Conservation (phyloP, 331 rosid genomes). For the Saraca asoca region DNA sequence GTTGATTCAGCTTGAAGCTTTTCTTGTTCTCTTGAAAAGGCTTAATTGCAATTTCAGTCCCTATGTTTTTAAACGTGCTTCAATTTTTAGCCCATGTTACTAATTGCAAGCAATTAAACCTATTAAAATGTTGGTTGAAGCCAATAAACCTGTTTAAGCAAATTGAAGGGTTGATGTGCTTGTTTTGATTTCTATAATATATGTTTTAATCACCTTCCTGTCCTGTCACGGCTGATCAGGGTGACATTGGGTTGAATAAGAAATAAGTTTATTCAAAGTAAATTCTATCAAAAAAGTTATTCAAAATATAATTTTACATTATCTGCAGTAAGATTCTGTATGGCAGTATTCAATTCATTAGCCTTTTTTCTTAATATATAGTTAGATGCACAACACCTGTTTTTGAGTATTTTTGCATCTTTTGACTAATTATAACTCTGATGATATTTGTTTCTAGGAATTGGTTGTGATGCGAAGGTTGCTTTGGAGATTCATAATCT, state of each 20-base stretch:
- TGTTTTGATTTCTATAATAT: conserved; percentile 19
- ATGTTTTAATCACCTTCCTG: conserved; percentile 22
- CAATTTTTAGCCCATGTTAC: too few relatives aligned
- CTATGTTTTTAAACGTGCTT: too few relatives aligned
- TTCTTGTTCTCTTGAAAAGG: too few relatives aligned
- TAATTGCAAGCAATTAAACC: too few relatives aligned
- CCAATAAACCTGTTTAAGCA: neutral
- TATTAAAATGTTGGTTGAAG: too few relatives aligned
- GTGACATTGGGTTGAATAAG: conserved; percentile 8
- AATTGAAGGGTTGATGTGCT: conserved; percentile 17
- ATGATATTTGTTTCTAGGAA: conserved; percentile 56
- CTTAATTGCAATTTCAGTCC: too few relatives aligned
- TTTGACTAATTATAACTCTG: conserved; percentile 28
- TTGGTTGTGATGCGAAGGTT: conserved; percentile 99
- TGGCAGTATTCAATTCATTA: neutral
- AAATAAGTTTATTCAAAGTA: too few relatives aligned
- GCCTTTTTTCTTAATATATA: conserved; percentile 5
- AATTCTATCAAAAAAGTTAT: too few relatives aligned
- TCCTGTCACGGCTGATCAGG: conserved; percentile 29
- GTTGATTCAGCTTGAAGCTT: conserved; percentile 2
- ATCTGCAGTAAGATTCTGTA: too few relatives aligned
- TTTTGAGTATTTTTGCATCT: conserved; percentile 27
- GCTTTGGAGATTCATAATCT: conserved; percentile 97
- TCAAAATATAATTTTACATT: too few relatives aligned
- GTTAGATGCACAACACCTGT: conserved; percentile 1